These are phyloP conservation scores for Jaltomata sinuosa DNA, from an alignment of 257 asterid genomes.

Conservation along the genomic window DNA sequence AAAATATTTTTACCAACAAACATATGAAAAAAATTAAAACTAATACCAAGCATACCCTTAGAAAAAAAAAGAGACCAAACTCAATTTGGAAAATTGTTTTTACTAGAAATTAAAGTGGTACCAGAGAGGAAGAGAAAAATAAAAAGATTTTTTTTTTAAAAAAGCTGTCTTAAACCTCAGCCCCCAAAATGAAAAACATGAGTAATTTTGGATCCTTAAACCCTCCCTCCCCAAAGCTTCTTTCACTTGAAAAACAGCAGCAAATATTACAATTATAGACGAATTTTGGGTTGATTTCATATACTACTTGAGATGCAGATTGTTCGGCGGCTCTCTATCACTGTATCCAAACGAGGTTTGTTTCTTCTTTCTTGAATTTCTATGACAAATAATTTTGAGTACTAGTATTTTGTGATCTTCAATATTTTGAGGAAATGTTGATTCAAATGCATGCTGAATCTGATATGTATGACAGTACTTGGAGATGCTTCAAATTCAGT, in stretches of 20 bases:
- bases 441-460: not conserved
- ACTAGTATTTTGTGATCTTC: not conserved
- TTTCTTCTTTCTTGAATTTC: too few species aligned
- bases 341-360: not conserved
- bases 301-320: not conserved
- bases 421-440: not conserved
- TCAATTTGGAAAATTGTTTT: too few species aligned
- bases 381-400: not conserved
- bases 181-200: not conserved
- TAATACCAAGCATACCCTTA: too few species aligned
- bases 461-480: slow-evolving; percentile 11
- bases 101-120: too few species aligned
- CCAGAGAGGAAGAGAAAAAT: not conserved
- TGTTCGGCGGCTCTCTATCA: not conserved
- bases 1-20: too few species aligned
- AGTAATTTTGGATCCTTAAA: not conserved
- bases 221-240: not conserved
- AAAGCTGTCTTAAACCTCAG: not conserved
- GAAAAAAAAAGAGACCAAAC: too few species aligned
- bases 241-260: not conserved
- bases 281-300: not conserved
- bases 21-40: too few species aligned
- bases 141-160: not conserved
- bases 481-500: slow-evolving; percentile 16
- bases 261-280: not conserved